Evolutionary conservation across 2,329 filamentous ascomycete species (phyloP).

Genomic region (Xylariaceae sp.): DNA sequence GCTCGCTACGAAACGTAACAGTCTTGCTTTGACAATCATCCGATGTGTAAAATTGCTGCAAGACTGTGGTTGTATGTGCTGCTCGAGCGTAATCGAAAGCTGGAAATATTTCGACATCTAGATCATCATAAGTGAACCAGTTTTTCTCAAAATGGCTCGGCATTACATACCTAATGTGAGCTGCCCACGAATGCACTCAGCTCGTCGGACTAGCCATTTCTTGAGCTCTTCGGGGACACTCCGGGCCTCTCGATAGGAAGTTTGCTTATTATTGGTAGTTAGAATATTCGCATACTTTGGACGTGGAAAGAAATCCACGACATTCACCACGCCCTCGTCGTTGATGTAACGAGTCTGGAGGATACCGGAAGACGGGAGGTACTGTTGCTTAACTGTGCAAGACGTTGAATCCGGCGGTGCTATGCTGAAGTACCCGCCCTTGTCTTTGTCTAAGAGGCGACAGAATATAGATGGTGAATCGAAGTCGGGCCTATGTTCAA

Average conservation of each 20-base stretch:
- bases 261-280: conserved; percentile 54
- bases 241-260: conserved; percentile 60
- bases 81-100: conserved; percentile 74
- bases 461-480: conserved; percentile 80
- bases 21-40: conserved; percentile 59
- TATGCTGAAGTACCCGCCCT: conserved; percentile 77
- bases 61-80: conserved; percentile 64
- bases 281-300: conserved; percentile 65
- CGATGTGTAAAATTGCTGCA: conserved; percentile 51
- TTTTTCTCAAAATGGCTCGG: background rate
- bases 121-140: background rate
- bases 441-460: conserved; percentile 74
- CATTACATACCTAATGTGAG: conserved; percentile 61
- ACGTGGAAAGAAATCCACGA: conserved; percentile 79
- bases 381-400: conserved; percentile 78
- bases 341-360: conserved; percentile 80
- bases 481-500: conserved; percentile 79
- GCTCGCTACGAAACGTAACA: conserved; percentile 66
- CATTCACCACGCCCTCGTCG: conserved; percentile 75
- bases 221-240: conserved; percentile 68
- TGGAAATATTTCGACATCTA: conserved; percentile 74
- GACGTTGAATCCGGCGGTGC: conserved; percentile 56
- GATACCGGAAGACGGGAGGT: conserved; percentile 76
- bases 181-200: conserved; percentile 74
- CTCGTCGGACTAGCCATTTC: conserved; percentile 73